phyloP scores from a whole-genome alignment of 345 rosid species.

The Arabidopsis thaliana region TAIR10.1 NC_003074.8:9955501-9956000 shows the following conservation, averaged over 20 bases:
- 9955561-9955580: not conserved
- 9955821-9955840: not conserved
- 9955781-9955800: constrained; percentile 51
- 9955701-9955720: constrained; percentile 1
- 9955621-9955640: constrained; percentile 3
- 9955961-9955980: constrained; percentile 20
- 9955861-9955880: not conserved
- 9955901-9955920: constrained; percentile 27
- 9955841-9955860: constrained; percentile 6
- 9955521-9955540: not conserved
- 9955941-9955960: not conserved
- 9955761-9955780: constrained; percentile 80
- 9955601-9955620: constrained; percentile 16
- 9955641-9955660: constrained; percentile 8
- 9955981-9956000: constrained; percentile 8
- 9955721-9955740: constrained; percentile 35
- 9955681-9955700: constrained; percentile 6
- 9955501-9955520: not conserved
- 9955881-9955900: constrained; percentile 42
- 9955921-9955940: constrained; percentile 36
- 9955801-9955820: not conserved
- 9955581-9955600: not conserved
- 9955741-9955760: constrained; percentile 99
- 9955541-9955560: not conserved
- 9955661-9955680: not conserved